These are phyloP conservation scores for Cercospora berteroae DNA, from an alignment of 2,329 filamentous ascomycete genomes.

Conservation along the genomic window DNA sequence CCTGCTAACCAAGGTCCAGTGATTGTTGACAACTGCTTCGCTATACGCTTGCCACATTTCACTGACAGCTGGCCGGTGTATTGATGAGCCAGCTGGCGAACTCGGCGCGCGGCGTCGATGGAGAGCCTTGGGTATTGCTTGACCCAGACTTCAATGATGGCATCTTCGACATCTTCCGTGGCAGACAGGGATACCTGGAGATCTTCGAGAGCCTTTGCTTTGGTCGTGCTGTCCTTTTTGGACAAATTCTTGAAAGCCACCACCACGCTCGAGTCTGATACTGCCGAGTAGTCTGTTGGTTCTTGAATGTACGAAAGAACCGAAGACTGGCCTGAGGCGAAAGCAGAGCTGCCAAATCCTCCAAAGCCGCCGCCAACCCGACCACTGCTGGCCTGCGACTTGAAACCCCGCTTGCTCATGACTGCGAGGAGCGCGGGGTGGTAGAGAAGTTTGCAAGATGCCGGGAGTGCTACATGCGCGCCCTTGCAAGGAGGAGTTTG, in stretches of 20 bases:
- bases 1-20: slow-evolving; percentile 91
- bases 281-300: slow-evolving; percentile 72
- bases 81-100: slow-evolving; percentile 80
- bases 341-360: slow-evolving; percentile 40
- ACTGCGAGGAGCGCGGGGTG: neutral
- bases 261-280: slow-evolving; percentile 77
- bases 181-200: slow-evolving; percentile 64
- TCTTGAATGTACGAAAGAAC: slow-evolving; percentile 82
- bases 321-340: slow-evolving; percentile 54
- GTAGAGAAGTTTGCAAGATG: neutral
- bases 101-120: slow-evolving; percentile 83
- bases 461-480: neutral
- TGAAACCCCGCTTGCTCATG: slow-evolving; percentile 58
- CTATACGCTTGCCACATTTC: slow-evolving; percentile 74
- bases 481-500: neutral
- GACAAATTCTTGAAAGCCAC: slow-evolving; percentile 89
- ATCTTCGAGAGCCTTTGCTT: slow-evolving; percentile 86
- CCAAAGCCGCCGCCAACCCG: slow-evolving; percentile 49
- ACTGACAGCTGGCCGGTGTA: slow-evolving; percentile 64
- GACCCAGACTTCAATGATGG: slow-evolving; percentile 86
- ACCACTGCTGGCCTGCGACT: slow-evolving; percentile 63
- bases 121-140: slow-evolving; percentile 84
- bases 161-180: slow-evolving; percentile 69
- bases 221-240: slow-evolving; percentile 92
- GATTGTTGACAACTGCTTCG: slow-evolving; percentile 71